Evolutionary conservation across 352 stramenopile species (phyloP).

Genomic region (Pelagophyceae sp.): DNA sequence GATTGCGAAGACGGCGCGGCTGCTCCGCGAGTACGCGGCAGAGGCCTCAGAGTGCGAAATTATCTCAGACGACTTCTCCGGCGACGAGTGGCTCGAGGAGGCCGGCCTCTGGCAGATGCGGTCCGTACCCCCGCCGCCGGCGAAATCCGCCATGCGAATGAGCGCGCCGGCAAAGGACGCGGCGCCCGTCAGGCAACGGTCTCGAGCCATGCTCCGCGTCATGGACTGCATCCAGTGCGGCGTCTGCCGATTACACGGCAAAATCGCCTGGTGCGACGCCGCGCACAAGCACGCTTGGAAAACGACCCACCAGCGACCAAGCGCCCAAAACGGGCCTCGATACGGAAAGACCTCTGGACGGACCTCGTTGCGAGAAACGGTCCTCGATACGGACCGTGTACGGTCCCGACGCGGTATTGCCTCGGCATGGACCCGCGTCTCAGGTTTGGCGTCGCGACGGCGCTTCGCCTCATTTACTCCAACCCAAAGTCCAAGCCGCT

Average conservation of each 20-base stretch:
- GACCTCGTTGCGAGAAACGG: no score
- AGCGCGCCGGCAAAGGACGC: no score
- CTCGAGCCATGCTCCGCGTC: slow-evolving; percentile 49
- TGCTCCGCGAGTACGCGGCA: neutral
- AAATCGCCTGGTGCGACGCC: slow-evolving; percentile 51
- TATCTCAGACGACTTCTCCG: neutral
- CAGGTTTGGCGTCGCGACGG: slow-evolving; percentile 58
- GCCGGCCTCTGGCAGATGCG: slow-evolving; percentile 17
- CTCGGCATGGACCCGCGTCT: no score
- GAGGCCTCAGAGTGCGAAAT: slow-evolving; percentile 3
- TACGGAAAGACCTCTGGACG: no score
- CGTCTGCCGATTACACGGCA: slow-evolving; percentile 47
- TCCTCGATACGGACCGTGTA: no score
- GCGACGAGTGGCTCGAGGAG: slow-evolving; percentile 10
- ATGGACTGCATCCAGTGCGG: slow-evolving; percentile 52
- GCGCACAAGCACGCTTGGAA: no score
- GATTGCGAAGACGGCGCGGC: neutral
- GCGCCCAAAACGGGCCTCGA: no score
- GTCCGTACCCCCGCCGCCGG: no score
- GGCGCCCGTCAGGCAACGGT: no score
- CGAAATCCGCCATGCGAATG: no score
- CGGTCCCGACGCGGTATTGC: no score
- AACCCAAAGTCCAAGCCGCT: slow-evolving; percentile 32
- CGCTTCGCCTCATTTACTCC: slow-evolving; percentile 46
- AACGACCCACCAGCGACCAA: no score